Evolutionary conservation across 768 basidiomycete species (phyloP), one percentile per base, ranked within the genome.

Genomic region (Naganishia vishniacii): DNA sequence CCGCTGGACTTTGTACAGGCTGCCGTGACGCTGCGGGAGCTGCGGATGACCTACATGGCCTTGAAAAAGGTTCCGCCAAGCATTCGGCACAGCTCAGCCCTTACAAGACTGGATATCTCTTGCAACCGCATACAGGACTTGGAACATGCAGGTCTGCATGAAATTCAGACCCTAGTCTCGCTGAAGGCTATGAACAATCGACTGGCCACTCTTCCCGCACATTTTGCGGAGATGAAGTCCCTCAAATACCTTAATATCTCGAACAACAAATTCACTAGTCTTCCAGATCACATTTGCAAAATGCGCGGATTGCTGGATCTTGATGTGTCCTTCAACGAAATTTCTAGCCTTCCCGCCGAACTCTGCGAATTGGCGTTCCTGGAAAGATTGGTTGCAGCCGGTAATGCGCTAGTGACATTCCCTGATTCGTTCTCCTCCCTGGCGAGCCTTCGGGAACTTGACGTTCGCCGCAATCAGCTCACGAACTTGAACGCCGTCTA

Each of bases 1-100:
- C 95, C 94, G 0, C 85, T 91, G 53, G 95, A 98, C 78, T 99
- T 99, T 74, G 87, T 95, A 63, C 89, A 95, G 76, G 84, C 87
- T 5, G 94, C 91, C 73, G 84, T 83, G 0, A 83, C 81, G 5
- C 83, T 99, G 9, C 85, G 86, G 62, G 92, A 95, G 70, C 84
- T 99, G 45, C 84, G 86, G 8, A 80, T 99, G 42, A 86, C 87
- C 11, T 85, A 89, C 68, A 94, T 94, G 88, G 89, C 89, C 13
- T 87, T 97, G 83, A 95, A 94, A 78, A 86, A 88, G 67, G 87
- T 97, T 0, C 95, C 95, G 0, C 84, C 84, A 60, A 87, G 85
- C 64, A 83, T 98, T 11, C 85, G 86, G 62, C 84, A 89, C 70
- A 86, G 87, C 45, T 74, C 80, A 8, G 85, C 85, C 15, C 79